Evolutionary conservation across 306 rosid species (phyloP).

Genomic region (Dalbergia cochinchinensis): DNA sequence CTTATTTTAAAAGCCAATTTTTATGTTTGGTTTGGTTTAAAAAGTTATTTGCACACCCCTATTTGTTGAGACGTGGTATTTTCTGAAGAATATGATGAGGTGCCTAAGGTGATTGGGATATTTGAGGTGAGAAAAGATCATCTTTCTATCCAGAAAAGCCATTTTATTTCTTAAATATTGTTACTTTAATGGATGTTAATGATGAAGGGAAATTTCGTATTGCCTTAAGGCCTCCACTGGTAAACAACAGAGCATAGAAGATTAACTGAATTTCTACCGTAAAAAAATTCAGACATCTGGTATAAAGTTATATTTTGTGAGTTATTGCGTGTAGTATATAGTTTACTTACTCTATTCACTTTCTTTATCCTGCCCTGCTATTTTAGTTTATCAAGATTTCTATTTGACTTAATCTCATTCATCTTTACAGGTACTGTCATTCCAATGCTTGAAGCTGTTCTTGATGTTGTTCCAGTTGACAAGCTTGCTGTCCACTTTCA

Average conservation of each 20-base stretch:
- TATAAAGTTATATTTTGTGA: slow-evolving; percentile 15
- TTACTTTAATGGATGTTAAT: slow-evolving; percentile 30
- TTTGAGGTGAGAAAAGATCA: slow-evolving; percentile 14
- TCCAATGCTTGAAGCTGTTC: slow-evolving; percentile 93
- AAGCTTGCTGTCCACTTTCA: slow-evolving; percentile 93
- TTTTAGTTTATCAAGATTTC: slow-evolving; percentile 37
- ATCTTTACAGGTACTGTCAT: slow-evolving; percentile 67
- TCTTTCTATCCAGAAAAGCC: background rate
- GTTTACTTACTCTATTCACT: background rate
- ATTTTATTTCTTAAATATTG: slow-evolving; percentile 26
- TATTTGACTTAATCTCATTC: slow-evolving; percentile 32
- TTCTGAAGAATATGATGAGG: slow-evolving; percentile 34
- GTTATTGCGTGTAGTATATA: slow-evolving; percentile 15
- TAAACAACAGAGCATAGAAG: slow-evolving; percentile 8
- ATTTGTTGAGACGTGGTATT: slow-evolving; percentile 25
- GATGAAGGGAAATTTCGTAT: slow-evolving; percentile 25
- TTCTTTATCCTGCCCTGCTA: slow-evolving; percentile 25
- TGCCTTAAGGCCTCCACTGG: slow-evolving; percentile 1
- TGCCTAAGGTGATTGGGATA: slow-evolving; percentile 31
- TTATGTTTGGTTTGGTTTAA: no score
- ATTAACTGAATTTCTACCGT: slow-evolving; percentile 5
- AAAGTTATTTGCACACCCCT: no score
- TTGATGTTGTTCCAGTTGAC: slow-evolving; percentile 69
- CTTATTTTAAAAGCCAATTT: no score
- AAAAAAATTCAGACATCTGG: slow-evolving; percentile 14